phyloP scores from a whole-genome alignment of 2,329 filamentous ascomycete genomes.

The Macrophomina phaseolina region DNA sequence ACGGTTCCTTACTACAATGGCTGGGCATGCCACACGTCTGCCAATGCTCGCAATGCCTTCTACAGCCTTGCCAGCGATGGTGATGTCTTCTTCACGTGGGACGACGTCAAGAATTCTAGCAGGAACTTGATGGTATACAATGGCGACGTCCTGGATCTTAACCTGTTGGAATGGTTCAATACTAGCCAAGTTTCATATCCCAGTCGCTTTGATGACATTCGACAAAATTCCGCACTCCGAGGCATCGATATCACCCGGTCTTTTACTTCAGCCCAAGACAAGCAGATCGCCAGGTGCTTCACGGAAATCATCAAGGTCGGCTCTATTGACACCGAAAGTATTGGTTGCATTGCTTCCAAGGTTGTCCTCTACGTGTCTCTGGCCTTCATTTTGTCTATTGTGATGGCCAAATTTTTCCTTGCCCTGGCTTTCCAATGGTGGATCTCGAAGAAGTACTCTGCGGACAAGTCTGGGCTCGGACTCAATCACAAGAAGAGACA shows the following conservation, averaged over 20 bases:
- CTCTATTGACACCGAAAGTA: slow-evolving; percentile 91
- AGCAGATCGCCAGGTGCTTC: slow-evolving; percentile 83
- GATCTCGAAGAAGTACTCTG: slow-evolving; percentile 82
- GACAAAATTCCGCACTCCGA: slow-evolving; percentile 71
- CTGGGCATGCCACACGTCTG: slow-evolving; percentile 86
- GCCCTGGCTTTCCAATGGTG: slow-evolving; percentile 97
- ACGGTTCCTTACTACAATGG: slow-evolving; percentile 80
- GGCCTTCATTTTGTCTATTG: slow-evolving; percentile 88
- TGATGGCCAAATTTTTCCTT: slow-evolving; percentile 83
- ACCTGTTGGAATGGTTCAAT: slow-evolving; percentile 91
- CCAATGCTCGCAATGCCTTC: slow-evolving; percentile 71
- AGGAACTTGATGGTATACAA: slow-evolving; percentile 95
- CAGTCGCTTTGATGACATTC: slow-evolving; percentile 77
- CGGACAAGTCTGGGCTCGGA: slow-evolving; percentile 80
- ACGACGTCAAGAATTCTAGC: slow-evolving; percentile 85
- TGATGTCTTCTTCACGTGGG: slow-evolving; percentile 96
- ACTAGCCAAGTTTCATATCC: slow-evolving; percentile 77
- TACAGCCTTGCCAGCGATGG: slow-evolving; percentile 74
- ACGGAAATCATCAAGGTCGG: slow-evolving; percentile 95
- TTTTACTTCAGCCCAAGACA: slow-evolving; percentile 80
- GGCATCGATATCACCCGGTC: slow-evolving; percentile 89
- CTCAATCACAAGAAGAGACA: slow-evolving; percentile 83
- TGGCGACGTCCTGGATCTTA: slow-evolving; percentile 87
- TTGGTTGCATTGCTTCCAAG: slow-evolving; percentile 96
- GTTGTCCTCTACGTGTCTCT: slow-evolving; percentile 95